Evolutionary conservation across 192 early-diverging fungal genomes (phyloP).

Genomic region (Nowakowskiella sp.): DNA sequence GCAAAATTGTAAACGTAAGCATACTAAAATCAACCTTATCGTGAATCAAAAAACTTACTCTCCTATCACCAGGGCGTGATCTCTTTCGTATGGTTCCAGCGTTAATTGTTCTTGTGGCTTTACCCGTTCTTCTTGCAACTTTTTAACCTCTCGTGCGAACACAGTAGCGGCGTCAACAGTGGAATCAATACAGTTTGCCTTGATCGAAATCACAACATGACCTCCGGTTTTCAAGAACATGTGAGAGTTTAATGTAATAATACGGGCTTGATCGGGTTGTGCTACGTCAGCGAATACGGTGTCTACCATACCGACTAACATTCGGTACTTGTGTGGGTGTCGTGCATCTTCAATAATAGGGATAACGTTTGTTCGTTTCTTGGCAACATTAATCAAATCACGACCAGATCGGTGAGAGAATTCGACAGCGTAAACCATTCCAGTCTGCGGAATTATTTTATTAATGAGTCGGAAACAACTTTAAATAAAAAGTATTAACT

Average conservation of each 20-base stretch:
- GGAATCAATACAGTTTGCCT: slow-evolving; percentile 99
- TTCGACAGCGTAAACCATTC: slow-evolving; percentile 97
- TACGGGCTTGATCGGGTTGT: slow-evolving; percentile 99
- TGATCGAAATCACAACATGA: slow-evolving; percentile 98
- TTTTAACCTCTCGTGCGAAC: slow-evolving; percentile 95
- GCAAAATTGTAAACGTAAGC: not conserved
- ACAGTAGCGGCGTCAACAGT: slow-evolving; percentile 92
- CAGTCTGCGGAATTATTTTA: slow-evolving; percentile 43
- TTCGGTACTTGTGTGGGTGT: slow-evolving; percentile 99
- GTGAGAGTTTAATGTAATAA: slow-evolving; percentile 94
- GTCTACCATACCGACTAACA: slow-evolving; percentile 96
- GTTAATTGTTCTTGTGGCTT: slow-evolving; percentile 96
- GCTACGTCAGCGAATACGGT: slow-evolving; percentile 99
- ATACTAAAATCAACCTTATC: slow-evolving; percentile 4
- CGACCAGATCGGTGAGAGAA: slow-evolving; percentile 98
- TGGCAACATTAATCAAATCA: slow-evolving; percentile 99
- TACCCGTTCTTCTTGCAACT: slow-evolving; percentile 78
- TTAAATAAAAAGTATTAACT: slow-evolving; percentile 16
- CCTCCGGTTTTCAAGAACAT: slow-evolving; percentile 96
- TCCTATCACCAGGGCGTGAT: slow-evolving; percentile 95
- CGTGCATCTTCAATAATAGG: slow-evolving; percentile 99
- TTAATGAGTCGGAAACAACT: not conserved
- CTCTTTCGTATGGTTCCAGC: slow-evolving; percentile 96
- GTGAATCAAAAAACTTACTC: slow-evolving; percentile 55
- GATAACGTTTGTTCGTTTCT: slow-evolving; percentile 99